Base-by-base conservation (phyloP, 177 flowering plant genomes). In the Vitis hybrid region DNA sequence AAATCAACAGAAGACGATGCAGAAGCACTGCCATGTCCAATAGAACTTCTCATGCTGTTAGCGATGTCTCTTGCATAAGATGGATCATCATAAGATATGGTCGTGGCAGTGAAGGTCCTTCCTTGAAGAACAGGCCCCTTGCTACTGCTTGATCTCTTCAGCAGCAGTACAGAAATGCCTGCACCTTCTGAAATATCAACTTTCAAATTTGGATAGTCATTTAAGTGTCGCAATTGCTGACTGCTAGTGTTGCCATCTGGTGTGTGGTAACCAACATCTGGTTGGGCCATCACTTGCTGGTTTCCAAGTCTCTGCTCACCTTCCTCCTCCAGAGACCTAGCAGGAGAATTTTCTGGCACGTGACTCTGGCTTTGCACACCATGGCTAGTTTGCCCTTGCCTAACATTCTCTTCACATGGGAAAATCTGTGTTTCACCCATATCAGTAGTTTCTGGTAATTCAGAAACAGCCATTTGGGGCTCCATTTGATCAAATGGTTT, bases 1-100 rank as follows among this genome's bases (percentile, higher is more conserved):
- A 81, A 79, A 81, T 92, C 97, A 71, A 83, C 69, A 17, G 97
- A 92, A 58, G 98, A 91, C 66, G 98, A 89, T 10, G 91, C 77
- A 33, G 97, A 89, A 51, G 72, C 69, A 79, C 89, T 91, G 14
- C 89, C 88, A 68, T 84, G 83, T 57, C 90, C 93, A 73, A 64
- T 64, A 22, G 91, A 87, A 83, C 88, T 91, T 86, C 92, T 88
- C 81, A 82, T 74, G 77, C 90, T 86, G 75, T 66, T 88, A 44
- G 81, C 2, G 69, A 85, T 83, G 38, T 86, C 91, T 77, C 94
- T 87, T 53, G 82, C 77, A 81, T 84, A 90, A 54, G 89, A 87
- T 14, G 80, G 82, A 74, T 92, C 89, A 65, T 88, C 97, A 80
- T 76, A 87, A 67, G 88, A 68, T 53, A 84, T 82, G 69, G 76